These are phyloP conservation scores for Phytopythium mirpurense DNA, from an alignment of 352 stramenopile species.

Conservation along the genomic window DNA sequence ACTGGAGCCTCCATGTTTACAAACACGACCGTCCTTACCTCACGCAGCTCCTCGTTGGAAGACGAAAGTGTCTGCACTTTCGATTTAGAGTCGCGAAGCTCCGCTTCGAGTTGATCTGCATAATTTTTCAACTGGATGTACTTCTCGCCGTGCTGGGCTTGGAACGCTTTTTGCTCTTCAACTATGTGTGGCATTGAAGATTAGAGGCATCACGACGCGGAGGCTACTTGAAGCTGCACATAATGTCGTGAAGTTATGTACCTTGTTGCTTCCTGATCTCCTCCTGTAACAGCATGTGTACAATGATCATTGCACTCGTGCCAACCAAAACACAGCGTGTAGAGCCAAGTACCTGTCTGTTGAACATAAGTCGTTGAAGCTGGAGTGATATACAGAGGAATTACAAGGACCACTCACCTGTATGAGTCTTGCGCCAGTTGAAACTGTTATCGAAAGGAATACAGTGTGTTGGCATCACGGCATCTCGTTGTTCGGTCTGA, in stretches of 20 bases:
- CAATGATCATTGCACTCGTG: neutral
- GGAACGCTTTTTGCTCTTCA: conserved; percentile 77
- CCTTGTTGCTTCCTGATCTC: conserved; percentile 72
- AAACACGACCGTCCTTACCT: conserved; percentile 23
- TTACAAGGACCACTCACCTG: conserved; percentile 25
- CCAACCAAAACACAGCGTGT: neutral
- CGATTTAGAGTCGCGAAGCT: conserved; percentile 73
- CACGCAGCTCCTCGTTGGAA: conserved; percentile 76
- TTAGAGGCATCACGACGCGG: neutral
- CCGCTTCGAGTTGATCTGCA: conserved; percentile 78
- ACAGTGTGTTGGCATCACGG: neutral
- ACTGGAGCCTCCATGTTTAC: neutral
- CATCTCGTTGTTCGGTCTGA: conserved; percentile 1
- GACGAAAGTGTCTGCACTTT: conserved; percentile 66
- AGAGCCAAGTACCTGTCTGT: conserved; percentile 39
- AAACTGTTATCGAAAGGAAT: conserved; percentile 39
- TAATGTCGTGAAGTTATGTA: conserved; percentile 9
- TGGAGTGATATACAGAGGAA: neutral
- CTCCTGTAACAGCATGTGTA: conserved; percentile 28
- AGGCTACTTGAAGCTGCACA: neutral
- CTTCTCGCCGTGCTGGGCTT: conserved; percentile 78
- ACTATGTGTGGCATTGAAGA: conserved; percentile 26
- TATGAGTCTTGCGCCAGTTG: conserved; percentile 81
- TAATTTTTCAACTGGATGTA: conserved; percentile 87
- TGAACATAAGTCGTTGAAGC: conserved; percentile 3